Evolutionary conservation across 2,329 filamentous ascomycete species (phyloP), one percentile per base, ranked within the genome.

Genomic region (Penicillium sp.): DNA sequence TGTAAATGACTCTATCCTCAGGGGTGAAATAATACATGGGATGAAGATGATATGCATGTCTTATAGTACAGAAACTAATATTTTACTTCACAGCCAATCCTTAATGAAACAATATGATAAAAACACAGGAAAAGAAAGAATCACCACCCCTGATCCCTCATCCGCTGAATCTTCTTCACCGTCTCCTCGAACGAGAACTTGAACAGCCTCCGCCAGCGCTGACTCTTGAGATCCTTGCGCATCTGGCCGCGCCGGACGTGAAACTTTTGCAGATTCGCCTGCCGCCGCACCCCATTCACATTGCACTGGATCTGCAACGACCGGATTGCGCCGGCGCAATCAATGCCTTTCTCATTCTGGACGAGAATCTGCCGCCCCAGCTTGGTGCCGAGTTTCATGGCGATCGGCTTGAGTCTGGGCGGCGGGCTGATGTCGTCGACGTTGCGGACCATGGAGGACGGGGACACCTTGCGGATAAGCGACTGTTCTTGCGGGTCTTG

Each of bases 131-230:
- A 24, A 8, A 9, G 46, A 38, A 8, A 23, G 38, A 51, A 47
- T 60, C 69, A 79, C 76, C 76, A 79, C 12, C 76, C 76, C 66
- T 79, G 76, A 20, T 66, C 67, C 61, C 71, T 71, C 74, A 79
- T 75, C 53, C 68, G 68, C 62, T 75, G 64, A 55, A 78, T 74
- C 64, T 71, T 71, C 43, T 55, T 62, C 59, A 77, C 72, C 55
- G 75, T 77, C 45, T 68, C 62, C 56, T 70, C 59, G 62, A 78
- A 78, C 12, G 74, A 76, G 50, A 69, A 71, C 62, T 71, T 73
- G 59, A 79, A 79, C 64, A 77, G 57, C 57, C 66, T 72, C 64
- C 73, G 71, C 76, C 76, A 79, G 57, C 75, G 64, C 56, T 63
- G 49, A 55, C 66, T 69, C 55, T 66, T 66, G 60, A 71, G 38